Percentiles rank a stretch among this genome's conserved stretches.
These are phyloP conservation scores for Coniochaeta prunicola DNA, from an alignment of 2,329 filamentous ascomycete species.

Conservation along the genomic window DNA sequence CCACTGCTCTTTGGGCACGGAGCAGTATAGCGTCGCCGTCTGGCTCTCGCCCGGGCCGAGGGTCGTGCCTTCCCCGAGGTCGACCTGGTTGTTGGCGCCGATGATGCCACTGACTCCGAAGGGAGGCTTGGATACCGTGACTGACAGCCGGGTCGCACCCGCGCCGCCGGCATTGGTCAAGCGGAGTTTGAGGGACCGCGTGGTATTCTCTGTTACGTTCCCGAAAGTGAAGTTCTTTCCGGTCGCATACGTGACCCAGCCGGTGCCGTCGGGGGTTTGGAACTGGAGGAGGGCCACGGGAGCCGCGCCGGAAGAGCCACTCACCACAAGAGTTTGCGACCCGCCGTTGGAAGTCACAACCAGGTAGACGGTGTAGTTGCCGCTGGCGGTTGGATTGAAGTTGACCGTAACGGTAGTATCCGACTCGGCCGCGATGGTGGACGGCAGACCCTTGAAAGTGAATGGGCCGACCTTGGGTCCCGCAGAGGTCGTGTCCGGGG, in stretches of 20 bases:
- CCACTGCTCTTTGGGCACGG: conserved; percentile 49
- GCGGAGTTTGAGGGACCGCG: conserved; percentile 39
- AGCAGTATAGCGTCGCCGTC: conserved; percentile 46
- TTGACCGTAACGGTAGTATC: conserved; percentile 32
- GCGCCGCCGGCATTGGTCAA: conserved; percentile 45
- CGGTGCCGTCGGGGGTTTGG: conserved; percentile 39
- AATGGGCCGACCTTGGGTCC: conserved; percentile 38
- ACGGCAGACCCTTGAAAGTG: conserved; percentile 37
- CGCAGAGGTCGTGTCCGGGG: conserved; percentile 24
- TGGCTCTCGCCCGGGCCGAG: conserved; percentile 41
- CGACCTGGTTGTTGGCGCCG: conserved; percentile 45
- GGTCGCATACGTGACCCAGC: conserved; percentile 40
- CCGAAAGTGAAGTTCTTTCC: conserved; percentile 44
- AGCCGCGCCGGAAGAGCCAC: conserved; percentile 39
- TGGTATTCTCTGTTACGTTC: conserved; percentile 44
- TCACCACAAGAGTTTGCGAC: conserved; percentile 36
- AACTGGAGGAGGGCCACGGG: conserved; percentile 47
- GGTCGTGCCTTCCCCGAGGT: conserved; percentile 48
- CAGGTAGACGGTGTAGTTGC: conserved; percentile 42
- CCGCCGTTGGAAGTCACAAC: conserved; percentile 41
- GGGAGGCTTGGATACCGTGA: conserved; percentile 55
- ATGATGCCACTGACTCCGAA: conserved; percentile 48
- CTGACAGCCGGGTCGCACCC: conserved; percentile 40
- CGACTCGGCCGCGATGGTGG: conserved; percentile 30
- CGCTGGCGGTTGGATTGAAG: conserved; percentile 37